phyloP scores from a whole-genome alignment of 2,329 filamentous ascomycete species.

The Colletotrichum cordylinicola region DNA sequence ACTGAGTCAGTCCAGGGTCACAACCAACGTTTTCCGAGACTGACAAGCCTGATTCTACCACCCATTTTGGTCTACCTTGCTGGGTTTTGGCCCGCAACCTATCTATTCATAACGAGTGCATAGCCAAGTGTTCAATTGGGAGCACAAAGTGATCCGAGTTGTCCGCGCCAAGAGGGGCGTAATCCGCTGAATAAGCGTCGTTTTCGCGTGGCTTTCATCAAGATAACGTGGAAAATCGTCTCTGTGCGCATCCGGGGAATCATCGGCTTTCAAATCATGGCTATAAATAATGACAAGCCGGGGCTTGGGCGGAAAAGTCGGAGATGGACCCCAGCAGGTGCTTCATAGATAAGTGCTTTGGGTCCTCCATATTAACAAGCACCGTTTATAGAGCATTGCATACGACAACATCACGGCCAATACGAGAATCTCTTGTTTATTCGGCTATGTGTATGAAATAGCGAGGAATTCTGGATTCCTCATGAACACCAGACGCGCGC shows the following conservation, averaged over 20 bases:
- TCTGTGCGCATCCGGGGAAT: neutral
- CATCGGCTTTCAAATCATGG: neutral
- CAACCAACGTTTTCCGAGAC: neutral
- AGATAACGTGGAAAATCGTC: neutral
- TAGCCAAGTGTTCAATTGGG: neutral
- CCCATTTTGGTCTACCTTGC: neutral
- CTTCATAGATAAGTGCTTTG: neutral
- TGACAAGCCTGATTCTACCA: neutral
- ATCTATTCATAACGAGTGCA: neutral
- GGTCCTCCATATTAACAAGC: neutral
- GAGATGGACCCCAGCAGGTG: neutral
- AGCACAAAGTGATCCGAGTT: neutral
- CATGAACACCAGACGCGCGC: neutral
- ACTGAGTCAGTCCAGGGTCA: conserved; percentile 1
- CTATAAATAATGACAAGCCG: neutral
- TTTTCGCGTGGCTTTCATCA: neutral
- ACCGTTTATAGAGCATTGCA: neutral
- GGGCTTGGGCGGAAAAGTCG: neutral
- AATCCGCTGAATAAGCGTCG: neutral
- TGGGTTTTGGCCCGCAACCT: neutral
- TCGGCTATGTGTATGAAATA: neutral
- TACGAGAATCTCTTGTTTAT: neutral
- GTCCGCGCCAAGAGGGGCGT: neutral
- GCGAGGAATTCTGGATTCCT: neutral
- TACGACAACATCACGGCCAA: neutral